These are phyloP conservation scores for Daldinia bambusicola DNA, from an alignment of 495 filamentous ascomycete genomes.

Conservation along the genomic window DNA sequence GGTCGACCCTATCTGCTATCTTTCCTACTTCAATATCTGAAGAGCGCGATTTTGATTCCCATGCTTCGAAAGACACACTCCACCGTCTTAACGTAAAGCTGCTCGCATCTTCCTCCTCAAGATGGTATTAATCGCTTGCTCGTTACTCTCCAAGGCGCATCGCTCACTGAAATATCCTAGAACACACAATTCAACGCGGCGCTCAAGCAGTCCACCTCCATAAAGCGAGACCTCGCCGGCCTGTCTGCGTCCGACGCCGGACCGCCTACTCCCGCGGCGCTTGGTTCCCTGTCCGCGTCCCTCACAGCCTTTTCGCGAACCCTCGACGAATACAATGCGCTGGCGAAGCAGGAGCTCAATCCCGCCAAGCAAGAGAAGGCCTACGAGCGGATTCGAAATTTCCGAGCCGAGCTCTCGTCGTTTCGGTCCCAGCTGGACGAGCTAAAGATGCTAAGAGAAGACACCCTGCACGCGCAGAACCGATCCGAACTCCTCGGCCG, in stretches of 20 bases:
- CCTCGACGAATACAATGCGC: constrained; percentile 88
- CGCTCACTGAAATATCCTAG: constrained; percentile 51
- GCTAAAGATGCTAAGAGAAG: constrained; percentile 78
- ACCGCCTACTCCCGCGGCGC: constrained; percentile 49
- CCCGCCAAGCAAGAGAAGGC: constrained; percentile 91
- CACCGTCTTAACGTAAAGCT: not conserved
- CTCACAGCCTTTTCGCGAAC: constrained; percentile 90
- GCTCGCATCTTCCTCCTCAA: constrained; percentile 2
- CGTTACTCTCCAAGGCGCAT: not conserved
- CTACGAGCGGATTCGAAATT: constrained; percentile 82
- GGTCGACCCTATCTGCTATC: no score
- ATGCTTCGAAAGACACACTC: no score
- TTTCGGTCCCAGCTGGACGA: constrained; percentile 80
- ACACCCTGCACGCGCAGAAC: constrained; percentile 75
- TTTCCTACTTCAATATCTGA: no score
- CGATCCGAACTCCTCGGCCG: constrained; percentile 88
- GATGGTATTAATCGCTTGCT: constrained; percentile 20
- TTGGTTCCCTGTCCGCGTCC: constrained; percentile 72
- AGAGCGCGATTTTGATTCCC: no score
- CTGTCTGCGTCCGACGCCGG: constrained; percentile 67
- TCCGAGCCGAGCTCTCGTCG: constrained; percentile 81
- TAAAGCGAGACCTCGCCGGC: constrained; percentile 83
- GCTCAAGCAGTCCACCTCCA: constrained; percentile 87
- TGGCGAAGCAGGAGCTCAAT: constrained; percentile 88
- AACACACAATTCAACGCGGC: constrained; percentile 97